Conservation (phyloP, 2,329 filamentous ascomycete genomes). For the Trichoderma gracile region DNA sequence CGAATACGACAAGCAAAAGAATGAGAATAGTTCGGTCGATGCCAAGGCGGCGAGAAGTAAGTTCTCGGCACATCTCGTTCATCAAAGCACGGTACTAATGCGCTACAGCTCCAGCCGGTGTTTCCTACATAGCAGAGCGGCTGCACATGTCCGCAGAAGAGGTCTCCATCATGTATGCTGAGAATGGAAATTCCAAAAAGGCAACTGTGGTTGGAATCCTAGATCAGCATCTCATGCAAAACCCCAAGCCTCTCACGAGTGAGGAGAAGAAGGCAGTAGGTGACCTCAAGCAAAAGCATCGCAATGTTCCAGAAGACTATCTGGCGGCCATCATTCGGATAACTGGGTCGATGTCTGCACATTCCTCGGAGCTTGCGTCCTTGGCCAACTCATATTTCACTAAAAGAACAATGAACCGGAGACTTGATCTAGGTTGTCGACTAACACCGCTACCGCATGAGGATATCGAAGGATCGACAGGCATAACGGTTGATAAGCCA, state of each 20-base stretch:
- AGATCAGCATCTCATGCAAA: slow-evolving; percentile 45
- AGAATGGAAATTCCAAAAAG: slow-evolving; percentile 42
- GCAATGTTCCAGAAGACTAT: slow-evolving; percentile 47
- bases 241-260: slow-evolving; percentile 37
- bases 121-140: slow-evolving; percentile 48
- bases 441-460: slow-evolving; percentile 39
- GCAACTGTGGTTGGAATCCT: slow-evolving; percentile 46
- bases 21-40: not conserved
- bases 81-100: not conserved
- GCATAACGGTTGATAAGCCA: not conserved
- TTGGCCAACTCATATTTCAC: slow-evolving; percentile 47
- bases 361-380: slow-evolving; percentile 44
- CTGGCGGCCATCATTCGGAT: slow-evolving; percentile 47
- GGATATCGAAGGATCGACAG: slow-evolving; percentile 26
- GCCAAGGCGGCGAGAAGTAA: slow-evolving; percentile 32
- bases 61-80: slow-evolving; percentile 14
- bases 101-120: slow-evolving; percentile 41
- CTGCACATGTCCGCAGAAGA: slow-evolving; percentile 46
- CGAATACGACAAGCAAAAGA: not conserved
- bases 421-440: slow-evolving; percentile 43
- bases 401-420: slow-evolving; percentile 42
- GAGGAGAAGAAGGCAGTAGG: slow-evolving; percentile 36
- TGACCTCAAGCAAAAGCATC: slow-evolving; percentile 42
- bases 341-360: slow-evolving; percentile 38
- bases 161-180: slow-evolving; percentile 44